These are phyloP conservation scores for Hypoxylon perforatum DNA, from an alignment of 495 filamentous ascomycete genomes.

Conservation along the genomic window DNA sequence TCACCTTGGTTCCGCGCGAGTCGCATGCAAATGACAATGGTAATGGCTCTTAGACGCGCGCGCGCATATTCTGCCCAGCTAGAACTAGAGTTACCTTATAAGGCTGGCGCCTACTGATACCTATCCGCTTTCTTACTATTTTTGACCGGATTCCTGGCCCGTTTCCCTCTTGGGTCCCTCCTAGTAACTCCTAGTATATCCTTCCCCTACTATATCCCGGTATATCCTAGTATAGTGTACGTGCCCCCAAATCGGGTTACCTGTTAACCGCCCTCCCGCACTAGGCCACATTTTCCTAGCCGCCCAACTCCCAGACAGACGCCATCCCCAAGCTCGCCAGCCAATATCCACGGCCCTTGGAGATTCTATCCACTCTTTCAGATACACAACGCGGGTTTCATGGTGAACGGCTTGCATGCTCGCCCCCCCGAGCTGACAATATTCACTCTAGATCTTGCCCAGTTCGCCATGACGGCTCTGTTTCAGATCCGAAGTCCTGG, in stretches of 20 bases:
- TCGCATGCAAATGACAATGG: no score
- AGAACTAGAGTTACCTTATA: constrained; percentile 34
- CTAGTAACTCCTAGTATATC: no score
- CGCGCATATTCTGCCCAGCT: constrained; percentile 33
- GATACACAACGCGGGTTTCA: constrained; percentile 63
- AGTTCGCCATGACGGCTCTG: constrained; percentile 46
- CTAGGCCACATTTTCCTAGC: constrained; percentile 53
- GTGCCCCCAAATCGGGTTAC: constrained; percentile 36
- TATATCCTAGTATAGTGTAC: constrained; percentile 22
- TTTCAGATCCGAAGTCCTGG: constrained; percentile 57
- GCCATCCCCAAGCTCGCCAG: constrained; percentile 57
- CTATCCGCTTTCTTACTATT: constrained; percentile 41
- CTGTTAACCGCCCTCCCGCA: constrained; percentile 56
- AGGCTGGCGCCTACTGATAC: constrained; percentile 49
- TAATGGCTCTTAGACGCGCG: constrained; percentile 23
- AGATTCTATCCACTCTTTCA: constrained; percentile 54
- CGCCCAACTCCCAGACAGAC: constrained; percentile 62
- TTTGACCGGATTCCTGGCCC: constrained; percentile 42
- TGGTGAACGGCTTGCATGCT: constrained; percentile 50
- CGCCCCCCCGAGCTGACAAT: constrained; percentile 43
- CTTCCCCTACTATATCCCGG: no score
- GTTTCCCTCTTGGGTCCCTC: constrained; percentile 26
- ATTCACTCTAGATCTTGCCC: constrained; percentile 46
- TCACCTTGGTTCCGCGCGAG: no score
- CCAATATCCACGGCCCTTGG: constrained; percentile 59